Conservation (phyloP, 78 protist genomes). For the Capsaspora owczarzaki region DNA sequence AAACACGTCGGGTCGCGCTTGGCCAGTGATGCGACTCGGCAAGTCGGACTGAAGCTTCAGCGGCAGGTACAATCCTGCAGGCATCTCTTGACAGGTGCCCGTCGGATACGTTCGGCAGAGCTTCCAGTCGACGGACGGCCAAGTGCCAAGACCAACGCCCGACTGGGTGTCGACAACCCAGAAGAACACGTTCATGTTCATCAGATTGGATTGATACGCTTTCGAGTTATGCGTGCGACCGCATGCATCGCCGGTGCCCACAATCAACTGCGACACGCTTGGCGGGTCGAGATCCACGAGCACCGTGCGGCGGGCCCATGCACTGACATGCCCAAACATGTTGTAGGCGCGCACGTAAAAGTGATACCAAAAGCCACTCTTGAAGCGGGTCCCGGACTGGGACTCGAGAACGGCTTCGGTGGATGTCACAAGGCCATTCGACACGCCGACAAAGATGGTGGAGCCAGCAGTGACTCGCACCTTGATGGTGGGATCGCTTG, state of each 20-base stretch:
- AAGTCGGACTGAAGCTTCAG: background rate
- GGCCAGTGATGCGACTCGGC: background rate
- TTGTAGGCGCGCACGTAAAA: background rate
- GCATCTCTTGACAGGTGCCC: background rate
- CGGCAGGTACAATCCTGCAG: background rate
- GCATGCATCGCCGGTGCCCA: background rate
- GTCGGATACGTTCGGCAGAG: background rate
- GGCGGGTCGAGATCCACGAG: background rate
- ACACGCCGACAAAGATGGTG: background rate
- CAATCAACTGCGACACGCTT: background rate
- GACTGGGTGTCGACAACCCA: background rate
- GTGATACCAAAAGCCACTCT: background rate
- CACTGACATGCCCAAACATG: background rate
- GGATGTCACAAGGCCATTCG: background rate
- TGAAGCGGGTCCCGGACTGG: background rate
- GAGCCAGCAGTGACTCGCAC: background rate
- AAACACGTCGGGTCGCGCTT: background rate
- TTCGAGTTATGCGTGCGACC: background rate
- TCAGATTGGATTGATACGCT: background rate
- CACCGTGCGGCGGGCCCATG: background rate
- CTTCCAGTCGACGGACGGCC: background rate
- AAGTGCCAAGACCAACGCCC: background rate
- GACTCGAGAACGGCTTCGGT: background rate
- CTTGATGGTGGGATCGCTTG: background rate
- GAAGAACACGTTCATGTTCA: background rate